phyloP scores from a whole-genome alignment of 2,329 filamentous ascomycete species.

The Calonectria henricotiae region DNA sequence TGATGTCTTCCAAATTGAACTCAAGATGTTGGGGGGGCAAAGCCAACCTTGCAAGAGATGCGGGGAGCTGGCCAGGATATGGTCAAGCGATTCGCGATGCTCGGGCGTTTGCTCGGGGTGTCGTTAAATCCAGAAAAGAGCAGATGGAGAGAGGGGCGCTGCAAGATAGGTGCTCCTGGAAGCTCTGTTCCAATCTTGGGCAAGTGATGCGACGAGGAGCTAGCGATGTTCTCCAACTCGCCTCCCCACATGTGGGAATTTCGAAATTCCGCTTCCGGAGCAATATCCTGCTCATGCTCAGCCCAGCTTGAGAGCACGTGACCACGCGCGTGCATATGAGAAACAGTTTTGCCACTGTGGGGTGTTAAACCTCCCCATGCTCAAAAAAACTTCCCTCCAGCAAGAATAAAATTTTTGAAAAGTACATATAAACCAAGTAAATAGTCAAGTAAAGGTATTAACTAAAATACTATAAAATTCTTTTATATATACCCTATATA shows the following conservation, averaged over 20 bases:
- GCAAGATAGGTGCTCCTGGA: slow-evolving; percentile 47
- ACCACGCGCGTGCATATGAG: slow-evolving; percentile 33
- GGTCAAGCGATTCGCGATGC: slow-evolving; percentile 32
- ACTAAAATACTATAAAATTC: no score
- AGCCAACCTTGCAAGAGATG: slow-evolving; percentile 47
- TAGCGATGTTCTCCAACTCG: slow-evolving; percentile 49
- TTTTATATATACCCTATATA: no score
- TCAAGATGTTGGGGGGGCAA: slow-evolving; percentile 48
- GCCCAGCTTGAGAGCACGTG: slow-evolving; percentile 42
- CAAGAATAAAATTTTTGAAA: no score
- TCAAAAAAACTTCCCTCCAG: no score
- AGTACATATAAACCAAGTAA: no score
- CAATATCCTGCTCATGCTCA: slow-evolving; percentile 5
- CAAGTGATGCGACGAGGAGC: slow-evolving; percentile 53
- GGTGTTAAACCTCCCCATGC: not conserved
- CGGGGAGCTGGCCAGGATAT: slow-evolving; percentile 40
- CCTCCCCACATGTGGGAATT: slow-evolving; percentile 49
- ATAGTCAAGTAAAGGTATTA: no score
- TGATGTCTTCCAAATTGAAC: slow-evolving; percentile 57
- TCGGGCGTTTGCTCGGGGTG: slow-evolving; percentile 33
- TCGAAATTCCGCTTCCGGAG: slow-evolving; percentile 46
- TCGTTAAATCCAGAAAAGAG: slow-evolving; percentile 40
- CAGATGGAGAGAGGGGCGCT: slow-evolving; percentile 39
- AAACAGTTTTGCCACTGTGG: not conserved
- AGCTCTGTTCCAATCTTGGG: slow-evolving; percentile 48